Evolutionary conservation across 169 alveolate genomes (phyloP), one percentile per base, ranked within the genome.

Genomic region (Eimeria falciformis): DNA sequence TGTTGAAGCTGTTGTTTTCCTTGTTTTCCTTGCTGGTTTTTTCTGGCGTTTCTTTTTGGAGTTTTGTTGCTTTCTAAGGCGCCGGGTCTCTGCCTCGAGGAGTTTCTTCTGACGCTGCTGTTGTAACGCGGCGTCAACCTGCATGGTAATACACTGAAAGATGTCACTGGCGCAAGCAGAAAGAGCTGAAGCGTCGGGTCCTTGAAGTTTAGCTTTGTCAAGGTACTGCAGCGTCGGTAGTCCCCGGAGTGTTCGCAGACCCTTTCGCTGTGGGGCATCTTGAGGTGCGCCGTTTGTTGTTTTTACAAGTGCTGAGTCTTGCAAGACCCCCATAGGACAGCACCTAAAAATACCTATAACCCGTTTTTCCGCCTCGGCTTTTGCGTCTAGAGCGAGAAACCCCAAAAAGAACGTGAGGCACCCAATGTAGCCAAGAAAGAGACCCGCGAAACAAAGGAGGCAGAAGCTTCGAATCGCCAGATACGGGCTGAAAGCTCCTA

Each of bases 401-500:
- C 96, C 96, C 18, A 96, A 77, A 11, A 96, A 94, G 33, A 95
- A 90, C 0, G 98, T 96, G 55, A 96, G 29, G 40, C 96, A 95
- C 95, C 95, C 91, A 40, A 96, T 47, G 82, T 96, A 96, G 5
- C 97, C 97, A 47, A 95, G 87, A 91, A 95, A 90, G 45, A 96
- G 89, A 40, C 97, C 96, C 33, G 95, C 94, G 33, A 95, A 95
- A 3, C 96, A 95, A 56, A 96, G 46, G 40, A 95, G 78, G 5
- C 97, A 96, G 93, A 96, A 96, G 71, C 95, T 96, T 68, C 93
- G 93, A 62, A 96, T 95, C 3, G 97, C 96, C 68, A 96, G 92
- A 73, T 96, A 96, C 6, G 97, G 97, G 9, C 97, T 93, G 29
- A 94, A 90, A n/a, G 97, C 94, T 45, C 98, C 97, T 47, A 96